phyloP scores from a whole-genome alignment of 495 filamentous ascomycete species.

The Trichoderma orchidacearum region DNA sequence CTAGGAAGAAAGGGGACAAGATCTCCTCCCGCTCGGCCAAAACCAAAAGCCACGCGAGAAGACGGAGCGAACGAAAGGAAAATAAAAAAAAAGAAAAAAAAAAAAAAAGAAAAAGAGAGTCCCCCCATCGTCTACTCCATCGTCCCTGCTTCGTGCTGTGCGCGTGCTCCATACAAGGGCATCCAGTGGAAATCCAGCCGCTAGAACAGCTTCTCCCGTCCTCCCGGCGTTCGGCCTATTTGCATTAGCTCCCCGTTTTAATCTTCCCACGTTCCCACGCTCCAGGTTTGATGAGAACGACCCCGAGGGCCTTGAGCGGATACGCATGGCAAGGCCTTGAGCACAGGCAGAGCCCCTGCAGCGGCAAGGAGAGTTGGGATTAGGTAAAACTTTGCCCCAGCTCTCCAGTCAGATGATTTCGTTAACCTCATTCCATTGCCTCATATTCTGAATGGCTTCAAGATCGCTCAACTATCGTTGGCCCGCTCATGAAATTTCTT shows the following conservation, averaged over 20 bases:
- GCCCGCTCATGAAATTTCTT: not conserved
- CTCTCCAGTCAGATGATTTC: constrained; percentile 1
- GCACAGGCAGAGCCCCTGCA: not conserved
- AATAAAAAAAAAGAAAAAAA: not conserved
- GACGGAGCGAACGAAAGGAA: not conserved
- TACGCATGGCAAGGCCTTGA: not conserved
- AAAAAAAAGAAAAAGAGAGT: not conserved
- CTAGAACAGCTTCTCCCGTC: not conserved
- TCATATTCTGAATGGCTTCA: not conserved
- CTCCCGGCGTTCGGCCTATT: not conserved
- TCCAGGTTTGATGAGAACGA: not conserved
- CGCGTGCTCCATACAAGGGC: not conserved
- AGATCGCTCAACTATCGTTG: not conserved
- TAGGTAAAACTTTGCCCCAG: constrained; percentile 20
- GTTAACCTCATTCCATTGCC: constrained; percentile 1
- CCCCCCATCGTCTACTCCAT: too few species aligned
- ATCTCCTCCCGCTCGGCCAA: not conserved
- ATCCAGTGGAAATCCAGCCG: not conserved
- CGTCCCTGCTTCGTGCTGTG: not conserved
- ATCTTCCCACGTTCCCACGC: not conserved
- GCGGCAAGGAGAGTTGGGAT: constrained; percentile 10
- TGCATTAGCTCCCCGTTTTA: not conserved
- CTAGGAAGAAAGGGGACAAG: not conserved
- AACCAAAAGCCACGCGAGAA: not conserved
- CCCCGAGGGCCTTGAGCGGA: not conserved